Percentiles rank a stretch among this genome's conserved stretches.
Conservation (phyloP, 345 rosid genomes). For the Euphorbia tirucalli region DNA sequence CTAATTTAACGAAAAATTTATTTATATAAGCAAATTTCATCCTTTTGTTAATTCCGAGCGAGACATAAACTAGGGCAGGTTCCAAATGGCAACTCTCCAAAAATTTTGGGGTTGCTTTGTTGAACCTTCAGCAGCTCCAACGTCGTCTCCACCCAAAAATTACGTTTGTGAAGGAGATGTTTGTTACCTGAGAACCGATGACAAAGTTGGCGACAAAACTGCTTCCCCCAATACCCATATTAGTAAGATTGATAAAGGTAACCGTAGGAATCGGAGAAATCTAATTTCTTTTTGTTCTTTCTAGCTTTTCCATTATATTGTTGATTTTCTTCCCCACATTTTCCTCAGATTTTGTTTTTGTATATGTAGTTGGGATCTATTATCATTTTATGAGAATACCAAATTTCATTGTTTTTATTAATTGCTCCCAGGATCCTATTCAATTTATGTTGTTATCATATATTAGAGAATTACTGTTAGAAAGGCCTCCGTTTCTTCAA, state of each 20-base stretch:
- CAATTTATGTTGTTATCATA: no score
- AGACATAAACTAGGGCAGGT: not conserved
- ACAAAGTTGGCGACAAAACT: not conserved
- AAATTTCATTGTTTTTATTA: no score
- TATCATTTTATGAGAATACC: no score
- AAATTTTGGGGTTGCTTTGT: conserved; percentile 2
- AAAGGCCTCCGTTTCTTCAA: no score
- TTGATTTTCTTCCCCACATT: no score
- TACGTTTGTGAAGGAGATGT: conserved; percentile 17
- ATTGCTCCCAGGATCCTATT: no score
- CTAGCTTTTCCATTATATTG: not conserved
- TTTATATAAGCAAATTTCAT: not conserved
- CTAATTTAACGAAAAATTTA: not conserved
- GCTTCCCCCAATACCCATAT: not conserved
- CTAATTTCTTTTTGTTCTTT: not conserved
- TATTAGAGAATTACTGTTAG: no score
- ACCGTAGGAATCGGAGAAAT: not conserved
- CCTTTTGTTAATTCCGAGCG: no score
- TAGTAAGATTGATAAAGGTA: not conserved
- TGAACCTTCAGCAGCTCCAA: not conserved
- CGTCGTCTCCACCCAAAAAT: not conserved
- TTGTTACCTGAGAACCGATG: conserved; percentile 1
- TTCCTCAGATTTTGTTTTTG: no score
- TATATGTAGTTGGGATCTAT: no score
- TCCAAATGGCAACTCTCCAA: conserved; percentile 7